Conservation (phyloP, 2,329 filamentous ascomycete genomes). For the Fusarium sulawesiense region DNA sequence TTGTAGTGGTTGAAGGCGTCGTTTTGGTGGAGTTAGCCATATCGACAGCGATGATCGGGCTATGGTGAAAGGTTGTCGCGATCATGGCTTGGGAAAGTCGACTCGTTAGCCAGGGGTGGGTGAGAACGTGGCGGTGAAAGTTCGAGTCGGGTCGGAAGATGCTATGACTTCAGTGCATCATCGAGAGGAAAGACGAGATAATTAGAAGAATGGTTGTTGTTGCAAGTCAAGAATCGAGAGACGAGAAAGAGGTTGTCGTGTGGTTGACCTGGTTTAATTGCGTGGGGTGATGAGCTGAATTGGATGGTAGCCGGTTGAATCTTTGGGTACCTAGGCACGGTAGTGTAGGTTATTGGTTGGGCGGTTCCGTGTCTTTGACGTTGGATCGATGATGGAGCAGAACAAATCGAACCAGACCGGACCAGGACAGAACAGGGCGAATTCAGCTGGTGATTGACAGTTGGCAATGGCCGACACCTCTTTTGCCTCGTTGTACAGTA, state of each 20-base stretch:
- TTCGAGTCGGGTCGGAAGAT: slow-evolving; percentile 13
- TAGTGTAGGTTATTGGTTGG: slow-evolving; percentile 20
- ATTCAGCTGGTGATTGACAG: slow-evolving; percentile 16
- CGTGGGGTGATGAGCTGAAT: slow-evolving; percentile 27
- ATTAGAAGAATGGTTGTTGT: background rate
- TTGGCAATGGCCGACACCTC: slow-evolving; percentile 31
- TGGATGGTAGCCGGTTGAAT: background rate
- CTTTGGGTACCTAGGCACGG: background rate
- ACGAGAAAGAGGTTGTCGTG: slow-evolving; percentile 16
- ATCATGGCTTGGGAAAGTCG: slow-evolving; percentile 32
- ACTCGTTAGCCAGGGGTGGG: slow-evolving; percentile 23
- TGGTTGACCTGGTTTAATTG: slow-evolving; percentile 7
- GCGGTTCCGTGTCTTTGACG: slow-evolving; percentile 19
- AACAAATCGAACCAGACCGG: slow-evolving; percentile 2
- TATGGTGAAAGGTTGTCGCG: slow-evolving; percentile 28
- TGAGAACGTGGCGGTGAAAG: slow-evolving; percentile 26
- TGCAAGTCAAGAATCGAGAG: background rate
- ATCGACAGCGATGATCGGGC: slow-evolving; percentile 33
- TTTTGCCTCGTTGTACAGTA: slow-evolving; percentile 1
- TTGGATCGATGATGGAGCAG: slow-evolving; percentile 21
- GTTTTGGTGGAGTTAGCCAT: slow-evolving; percentile 38
- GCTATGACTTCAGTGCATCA: slow-evolving; percentile 37
- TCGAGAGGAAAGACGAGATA: slow-evolving; percentile 21
- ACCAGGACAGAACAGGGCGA: slow-evolving; percentile 6
- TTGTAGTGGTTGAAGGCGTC: slow-evolving; percentile 27